Evolutionary conservation across 306 rosid species (phyloP).

Genomic region (Carpinus viminea): DNA sequence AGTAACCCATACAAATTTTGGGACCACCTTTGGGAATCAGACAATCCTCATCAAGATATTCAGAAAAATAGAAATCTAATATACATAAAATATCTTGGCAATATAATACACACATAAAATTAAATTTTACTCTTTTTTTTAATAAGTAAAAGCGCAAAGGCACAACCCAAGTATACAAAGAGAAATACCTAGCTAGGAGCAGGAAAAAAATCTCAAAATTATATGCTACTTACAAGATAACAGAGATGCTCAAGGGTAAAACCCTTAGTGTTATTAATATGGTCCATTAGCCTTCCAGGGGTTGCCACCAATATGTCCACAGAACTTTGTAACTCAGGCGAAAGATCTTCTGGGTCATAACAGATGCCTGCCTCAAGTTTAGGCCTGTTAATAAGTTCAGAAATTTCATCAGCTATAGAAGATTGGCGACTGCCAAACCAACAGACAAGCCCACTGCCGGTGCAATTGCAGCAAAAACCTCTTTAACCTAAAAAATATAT

Average conservation of each 20-base stretch:
- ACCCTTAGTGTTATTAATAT: conserved; percentile 68
- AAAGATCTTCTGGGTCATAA: conserved; percentile 53
- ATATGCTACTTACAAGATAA: conserved; percentile 73
- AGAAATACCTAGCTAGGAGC: too few species aligned
- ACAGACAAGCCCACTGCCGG: conserved; percentile 75
- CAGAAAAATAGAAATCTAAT: background rate
- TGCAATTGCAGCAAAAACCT: conserved; percentile 69
- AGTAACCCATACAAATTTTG: background rate
- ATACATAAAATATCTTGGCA: background rate
- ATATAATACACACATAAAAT: background rate
- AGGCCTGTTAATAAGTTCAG: conserved; percentile 55
- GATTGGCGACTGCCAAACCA: conserved; percentile 89
- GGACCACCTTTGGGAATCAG: background rate
- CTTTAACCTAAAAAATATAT: conserved; percentile 49
- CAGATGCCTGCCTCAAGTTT: conserved; percentile 56
- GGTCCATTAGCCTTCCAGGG: conserved; percentile 93
- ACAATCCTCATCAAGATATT: background rate
- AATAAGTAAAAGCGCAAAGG: too few species aligned
- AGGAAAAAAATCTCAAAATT: too few species aligned
- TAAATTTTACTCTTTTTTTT: too few species aligned
- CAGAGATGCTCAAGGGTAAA: conserved; percentile 88
- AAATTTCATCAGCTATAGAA: conserved; percentile 71
- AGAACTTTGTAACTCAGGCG: conserved; percentile 44
- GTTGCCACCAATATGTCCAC: conserved; percentile 94
- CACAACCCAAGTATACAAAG: too few species aligned